Percentiles rank a stretch among this genome's conserved stretches.
Conservation (phyloP, 2,329 filamentous ascomycete genomes). For the Aspergillus aculeatinus region DNA sequence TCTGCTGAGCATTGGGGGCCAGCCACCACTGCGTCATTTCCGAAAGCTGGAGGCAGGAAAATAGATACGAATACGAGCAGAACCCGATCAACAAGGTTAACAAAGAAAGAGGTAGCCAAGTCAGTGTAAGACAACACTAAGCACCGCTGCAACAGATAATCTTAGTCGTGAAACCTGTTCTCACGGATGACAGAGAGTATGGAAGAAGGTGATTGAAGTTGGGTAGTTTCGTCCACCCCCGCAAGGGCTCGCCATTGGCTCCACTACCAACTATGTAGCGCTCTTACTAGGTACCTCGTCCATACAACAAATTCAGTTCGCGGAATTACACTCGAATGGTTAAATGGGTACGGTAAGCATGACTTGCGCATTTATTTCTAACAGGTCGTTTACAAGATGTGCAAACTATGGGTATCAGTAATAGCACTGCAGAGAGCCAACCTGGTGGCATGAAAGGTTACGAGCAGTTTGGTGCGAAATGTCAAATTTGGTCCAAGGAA, state of each 20-base stretch:
- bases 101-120: not conserved
- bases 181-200: no score
- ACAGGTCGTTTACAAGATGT: not conserved
- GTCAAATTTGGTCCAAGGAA: slow-evolving; percentile 26
- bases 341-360: no score
- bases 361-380: not conserved
- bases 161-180: no score
- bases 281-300: no score
- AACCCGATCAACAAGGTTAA: not conserved
- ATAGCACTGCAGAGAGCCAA: not conserved
- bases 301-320: not conserved
- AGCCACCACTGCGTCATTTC: not conserved
- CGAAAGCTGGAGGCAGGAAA: not conserved
- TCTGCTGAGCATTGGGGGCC: not conserved
- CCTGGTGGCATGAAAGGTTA: not conserved
- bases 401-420: not conserved
- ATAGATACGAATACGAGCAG: not conserved
- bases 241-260: not conserved
- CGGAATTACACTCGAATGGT: no score
- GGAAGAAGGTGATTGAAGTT: not conserved
- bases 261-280: not conserved
- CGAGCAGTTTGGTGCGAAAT: not conserved
- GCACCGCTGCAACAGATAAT: no score
- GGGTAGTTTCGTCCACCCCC: not conserved
- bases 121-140: not conserved